phyloP scores from a whole-genome alignment of 2,329 filamentous ascomycete species.

The Aureobasidium sp. region DNA sequence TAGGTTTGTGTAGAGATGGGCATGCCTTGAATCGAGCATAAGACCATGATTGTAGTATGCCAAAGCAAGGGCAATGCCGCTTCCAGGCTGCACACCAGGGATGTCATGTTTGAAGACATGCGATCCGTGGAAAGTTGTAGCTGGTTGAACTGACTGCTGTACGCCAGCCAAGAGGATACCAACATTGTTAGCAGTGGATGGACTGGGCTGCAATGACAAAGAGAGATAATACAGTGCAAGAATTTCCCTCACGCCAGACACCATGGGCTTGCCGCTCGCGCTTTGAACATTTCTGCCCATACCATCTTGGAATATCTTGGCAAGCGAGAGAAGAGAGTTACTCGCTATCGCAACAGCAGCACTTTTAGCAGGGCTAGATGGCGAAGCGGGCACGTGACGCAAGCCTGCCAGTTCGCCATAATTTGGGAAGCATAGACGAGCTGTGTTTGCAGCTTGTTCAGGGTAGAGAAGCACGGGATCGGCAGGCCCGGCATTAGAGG shows the following conservation, averaged over 20 bases:
- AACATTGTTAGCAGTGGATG: conserved; percentile 96
- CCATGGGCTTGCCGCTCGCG: conserved; percentile 30
- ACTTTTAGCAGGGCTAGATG: conserved; percentile 63
- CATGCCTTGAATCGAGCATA: conserved; percentile 76
- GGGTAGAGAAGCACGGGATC: conserved; percentile 74
- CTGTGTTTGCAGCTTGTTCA: conserved; percentile 74
- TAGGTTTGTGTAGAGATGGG: conserved; percentile 93
- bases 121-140: conserved; percentile 30
- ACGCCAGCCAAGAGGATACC: conserved; percentile 94
- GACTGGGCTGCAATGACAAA: conserved; percentile 86
- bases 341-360: conserved; percentile 88
- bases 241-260: conserved; percentile 81
- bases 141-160: conserved; percentile 54
- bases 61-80: conserved; percentile 78
- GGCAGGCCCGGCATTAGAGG: conserved; percentile 27
- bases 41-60: conserved; percentile 95
- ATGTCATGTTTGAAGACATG: conserved; percentile 41
- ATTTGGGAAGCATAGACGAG: conserved; percentile 71
- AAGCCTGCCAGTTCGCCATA: conserved; percentile 75
- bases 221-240: conserved; percentile 93
- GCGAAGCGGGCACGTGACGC: conserved; percentile 48
- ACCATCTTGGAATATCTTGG: conserved; percentile 95
- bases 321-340: conserved; percentile 86
- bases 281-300: conserved; percentile 65
- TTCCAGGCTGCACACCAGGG: conserved; percentile 76